These are phyloP conservation scores for Globisporangium solare DNA, from an alignment of 352 stramenopile species.

Conservation along the genomic window DNA sequence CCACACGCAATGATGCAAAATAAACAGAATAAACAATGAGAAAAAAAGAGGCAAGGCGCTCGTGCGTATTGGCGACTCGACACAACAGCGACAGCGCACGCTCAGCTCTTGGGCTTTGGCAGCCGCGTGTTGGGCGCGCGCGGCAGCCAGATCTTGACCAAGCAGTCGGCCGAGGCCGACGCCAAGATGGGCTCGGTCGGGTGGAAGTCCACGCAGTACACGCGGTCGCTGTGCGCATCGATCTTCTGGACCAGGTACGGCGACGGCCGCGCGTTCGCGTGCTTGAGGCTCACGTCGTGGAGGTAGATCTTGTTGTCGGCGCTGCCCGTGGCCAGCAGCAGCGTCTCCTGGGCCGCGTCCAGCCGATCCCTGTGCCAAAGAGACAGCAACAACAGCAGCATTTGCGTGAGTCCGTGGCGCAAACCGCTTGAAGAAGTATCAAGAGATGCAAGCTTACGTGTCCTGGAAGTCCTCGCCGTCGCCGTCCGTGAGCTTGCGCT, in stretches of 20 bases:
- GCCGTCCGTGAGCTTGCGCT: conserved; percentile 77
- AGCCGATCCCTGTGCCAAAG: conserved; percentile 33
- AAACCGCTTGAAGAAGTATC: too few relatives aligned
- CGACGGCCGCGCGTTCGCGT: conserved; percentile 33
- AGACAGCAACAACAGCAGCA: background rate
- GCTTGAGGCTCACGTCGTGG: conserved; percentile 73
- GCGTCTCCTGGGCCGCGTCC: conserved; percentile 56
- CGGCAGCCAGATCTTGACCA: conserved; percentile 85
- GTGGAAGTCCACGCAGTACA: conserved; percentile 90
- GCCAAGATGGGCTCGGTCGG: conserved; percentile 81
- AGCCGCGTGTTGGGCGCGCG: conserved; percentile 41
- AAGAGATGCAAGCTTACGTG: conserved; percentile 18
- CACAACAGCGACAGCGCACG: too few relatives aligned
- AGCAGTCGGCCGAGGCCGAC: conserved; percentile 80
- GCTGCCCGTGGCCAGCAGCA: conserved; percentile 82
- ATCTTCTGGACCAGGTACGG: conserved; percentile 80
- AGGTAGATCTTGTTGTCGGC: conserved; percentile 87
- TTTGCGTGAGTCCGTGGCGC: too few relatives aligned
- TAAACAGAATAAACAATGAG: too few relatives aligned
- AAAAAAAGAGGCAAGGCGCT: too few relatives aligned
- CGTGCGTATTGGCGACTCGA: too few relatives aligned
- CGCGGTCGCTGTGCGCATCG: conserved; percentile 79
- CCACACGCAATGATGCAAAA: too few relatives aligned
- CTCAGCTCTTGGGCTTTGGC: conserved; percentile 62
- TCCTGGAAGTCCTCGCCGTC: conserved; percentile 69